Evolutionary conservation across 2,329 filamentous ascomycete genomes (phyloP).

Genomic region (Xylaria sp.): DNA sequence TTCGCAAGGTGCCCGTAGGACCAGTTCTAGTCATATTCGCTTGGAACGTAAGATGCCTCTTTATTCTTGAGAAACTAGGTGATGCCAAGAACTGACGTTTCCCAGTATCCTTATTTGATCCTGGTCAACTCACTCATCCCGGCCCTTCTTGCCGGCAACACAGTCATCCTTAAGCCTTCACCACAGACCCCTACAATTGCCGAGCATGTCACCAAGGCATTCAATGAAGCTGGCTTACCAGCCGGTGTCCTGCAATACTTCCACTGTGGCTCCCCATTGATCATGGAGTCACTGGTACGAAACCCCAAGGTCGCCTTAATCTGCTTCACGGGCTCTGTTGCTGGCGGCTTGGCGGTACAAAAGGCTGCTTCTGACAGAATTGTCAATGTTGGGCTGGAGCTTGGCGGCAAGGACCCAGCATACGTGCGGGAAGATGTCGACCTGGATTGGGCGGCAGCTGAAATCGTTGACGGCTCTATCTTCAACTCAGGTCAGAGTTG

Average conservation of each 20-base stretch:
- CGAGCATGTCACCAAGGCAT: conserved; percentile 82
- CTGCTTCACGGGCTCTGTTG: conserved; percentile 94
- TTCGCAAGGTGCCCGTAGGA: conserved; percentile 87
- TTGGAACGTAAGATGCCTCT: conserved; percentile 80
- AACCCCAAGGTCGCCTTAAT: conserved; percentile 81
- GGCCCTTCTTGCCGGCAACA: conserved; percentile 89
- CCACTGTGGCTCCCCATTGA: conserved; percentile 82
- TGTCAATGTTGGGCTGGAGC: conserved; percentile 86
- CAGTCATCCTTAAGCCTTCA: conserved; percentile 92
- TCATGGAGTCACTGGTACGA: conserved; percentile 82
- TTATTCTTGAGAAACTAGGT: not conserved
- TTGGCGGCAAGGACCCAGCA: conserved; percentile 94
- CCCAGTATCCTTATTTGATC: conserved; percentile 91
- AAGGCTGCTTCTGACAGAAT: conserved; percentile 85
- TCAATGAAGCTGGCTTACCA: conserved; percentile 83
- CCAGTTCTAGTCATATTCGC: conserved; percentile 91
- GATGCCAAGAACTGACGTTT: too few species aligned
- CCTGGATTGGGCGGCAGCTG: conserved; percentile 87
- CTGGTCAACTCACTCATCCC: conserved; percentile 93
- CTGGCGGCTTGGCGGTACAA: conserved; percentile 86
- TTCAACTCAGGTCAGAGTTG: conserved; percentile 99
- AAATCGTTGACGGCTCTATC: conserved; percentile 94
- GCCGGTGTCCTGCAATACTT: conserved; percentile 89
- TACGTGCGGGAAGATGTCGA: conserved; percentile 90
- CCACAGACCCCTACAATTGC: conserved; percentile 94